A percentile compares a stretch with the other conserved stretches of the same genome.
Evolutionary conservation across 495 filamentous ascomycete genomes (phyloP).

Genomic region (Aspergillus coremiiformis): DNA sequence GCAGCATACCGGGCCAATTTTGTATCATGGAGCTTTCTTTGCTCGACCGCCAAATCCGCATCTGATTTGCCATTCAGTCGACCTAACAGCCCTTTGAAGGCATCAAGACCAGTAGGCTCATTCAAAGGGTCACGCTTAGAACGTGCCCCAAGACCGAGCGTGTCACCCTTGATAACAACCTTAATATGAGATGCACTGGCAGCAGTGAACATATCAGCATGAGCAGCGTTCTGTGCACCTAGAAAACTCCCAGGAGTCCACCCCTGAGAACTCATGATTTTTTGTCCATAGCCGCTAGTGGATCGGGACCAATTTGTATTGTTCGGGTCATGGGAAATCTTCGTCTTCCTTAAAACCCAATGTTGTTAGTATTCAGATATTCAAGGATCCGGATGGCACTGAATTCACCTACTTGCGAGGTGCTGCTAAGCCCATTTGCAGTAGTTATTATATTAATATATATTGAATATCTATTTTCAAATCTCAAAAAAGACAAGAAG

Average conservation of each 20-base stretch:
- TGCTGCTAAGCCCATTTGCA: conserved; percentile 64
- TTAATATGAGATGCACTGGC: conserved; percentile 72
- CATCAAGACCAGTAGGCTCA: conserved; percentile 73
- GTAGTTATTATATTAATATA: not conserved
- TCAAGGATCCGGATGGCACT: not conserved
- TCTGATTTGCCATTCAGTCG: conserved; percentile 83
- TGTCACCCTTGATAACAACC: conserved; percentile 80
- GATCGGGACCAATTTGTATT: conserved; percentile 86
- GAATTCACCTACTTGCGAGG: conserved; percentile 54
- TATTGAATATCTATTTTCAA: not conserved
- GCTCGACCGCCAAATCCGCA: conserved; percentile 56
- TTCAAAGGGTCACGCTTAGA: conserved; percentile 47
- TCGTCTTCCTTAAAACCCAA: conserved; percentile 55
- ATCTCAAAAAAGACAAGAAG: not conserved
- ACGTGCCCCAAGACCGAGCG: conserved; percentile 77
- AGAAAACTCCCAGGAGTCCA: conserved; percentile 81
- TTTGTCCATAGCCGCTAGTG: conserved; percentile 75
- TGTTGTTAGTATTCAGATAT: conserved; percentile 6
- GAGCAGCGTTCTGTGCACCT: conserved; percentile 63
- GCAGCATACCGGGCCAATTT: conserved; percentile 61
- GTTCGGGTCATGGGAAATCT: conserved; percentile 83
- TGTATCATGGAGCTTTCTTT: conserved; percentile 50
- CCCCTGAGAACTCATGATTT: conserved; percentile 75
- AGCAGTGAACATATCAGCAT: conserved; percentile 65
- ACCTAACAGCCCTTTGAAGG: conserved; percentile 76